A percentile compares a stretch with the other conserved stretches of the same genome.
Conservation (phyloP, 1,139 yeast genomes). For the Blastobotrys serpentis region DNA sequence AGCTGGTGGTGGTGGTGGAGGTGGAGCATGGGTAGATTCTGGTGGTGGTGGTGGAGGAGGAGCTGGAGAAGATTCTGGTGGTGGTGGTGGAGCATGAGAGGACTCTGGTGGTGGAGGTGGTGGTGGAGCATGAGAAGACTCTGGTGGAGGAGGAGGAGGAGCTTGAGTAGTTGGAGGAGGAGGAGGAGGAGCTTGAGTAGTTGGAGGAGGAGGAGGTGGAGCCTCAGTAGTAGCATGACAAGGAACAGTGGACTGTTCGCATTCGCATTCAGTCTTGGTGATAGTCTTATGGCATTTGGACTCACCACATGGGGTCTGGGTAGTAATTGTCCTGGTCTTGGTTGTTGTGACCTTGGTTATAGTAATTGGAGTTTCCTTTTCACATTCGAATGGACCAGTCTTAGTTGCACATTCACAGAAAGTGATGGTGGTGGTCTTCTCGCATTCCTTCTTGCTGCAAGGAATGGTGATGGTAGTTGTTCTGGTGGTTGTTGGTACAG, state of each 20-base stretch:
- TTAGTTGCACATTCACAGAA: conserved; percentile 3
- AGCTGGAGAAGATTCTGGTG: not conserved
- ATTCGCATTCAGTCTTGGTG: conserved; percentile 6
- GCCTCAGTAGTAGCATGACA: not conserved
- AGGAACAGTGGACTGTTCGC: conserved; percentile 2
- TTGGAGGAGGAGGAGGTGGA: conserved; percentile 7
- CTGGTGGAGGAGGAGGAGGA: not conserved
- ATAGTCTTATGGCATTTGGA: not conserved
- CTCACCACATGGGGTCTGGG: not conserved
- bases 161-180: not conserved
- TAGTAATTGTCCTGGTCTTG: conserved; percentile 3
- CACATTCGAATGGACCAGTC: not conserved
- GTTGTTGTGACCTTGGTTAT: not conserved
- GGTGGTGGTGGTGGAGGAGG: conserved; percentile 3
- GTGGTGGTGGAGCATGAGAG: not conserved
- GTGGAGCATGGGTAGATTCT: not conserved
- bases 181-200: not conserved
- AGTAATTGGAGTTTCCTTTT: not conserved
- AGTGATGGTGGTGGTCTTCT: conserved; percentile 4
- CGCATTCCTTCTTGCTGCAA: not conserved
- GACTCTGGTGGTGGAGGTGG: not conserved
- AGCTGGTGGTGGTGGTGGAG: conserved; percentile 4
- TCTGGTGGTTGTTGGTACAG: conserved; percentile 4
- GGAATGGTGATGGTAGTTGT: conserved; percentile 6
- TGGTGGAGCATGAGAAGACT: not conserved